Percentiles rank a stretch among this genome's conserved stretches.
Evolutionary conservation across 345 rosid species (phyloP).

Genomic region (Citrus australasica): DNA sequence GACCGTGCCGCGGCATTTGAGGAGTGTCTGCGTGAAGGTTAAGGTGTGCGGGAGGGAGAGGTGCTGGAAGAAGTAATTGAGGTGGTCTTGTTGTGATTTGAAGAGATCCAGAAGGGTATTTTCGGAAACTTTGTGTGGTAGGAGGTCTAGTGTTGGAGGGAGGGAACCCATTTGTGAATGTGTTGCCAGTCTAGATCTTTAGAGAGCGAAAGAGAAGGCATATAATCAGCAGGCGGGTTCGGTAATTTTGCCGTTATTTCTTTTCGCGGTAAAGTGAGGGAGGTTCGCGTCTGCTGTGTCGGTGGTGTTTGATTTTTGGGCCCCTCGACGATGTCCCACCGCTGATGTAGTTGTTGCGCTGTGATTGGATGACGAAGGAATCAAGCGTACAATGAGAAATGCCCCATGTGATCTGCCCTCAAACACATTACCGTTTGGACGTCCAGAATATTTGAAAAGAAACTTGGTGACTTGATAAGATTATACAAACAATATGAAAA

Average conservation of each 20-base stretch:
- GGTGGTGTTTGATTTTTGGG: neutral
- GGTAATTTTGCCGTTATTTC: neutral
- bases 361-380: too few species aligned
- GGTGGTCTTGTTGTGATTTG: constrained; percentile 86
- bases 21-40: constrained; percentile 68
- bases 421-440: too few species aligned
- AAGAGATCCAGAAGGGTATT: constrained; percentile 67
- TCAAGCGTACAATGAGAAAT: too few species aligned
- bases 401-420: too few species aligned
- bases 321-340: neutral
- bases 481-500: too few species aligned
- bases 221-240: neutral
- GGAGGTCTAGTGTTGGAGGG: constrained; percentile 25
- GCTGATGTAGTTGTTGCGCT: neutral
- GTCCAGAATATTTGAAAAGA: too few species aligned
- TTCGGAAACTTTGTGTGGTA: constrained; percentile 38
- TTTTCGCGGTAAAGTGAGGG: neutral
- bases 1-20: constrained; percentile 54
- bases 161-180: constrained; percentile 44
- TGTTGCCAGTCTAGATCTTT: neutral
- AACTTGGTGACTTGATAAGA: too few species aligned
- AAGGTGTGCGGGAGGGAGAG: constrained; percentile 72
- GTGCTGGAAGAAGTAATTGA: constrained; percentile 84
- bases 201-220: neutral
- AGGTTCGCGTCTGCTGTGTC: neutral